Evolutionary conservation across 2,329 filamentous ascomycete species (phyloP).

Genomic region (Dryadomyces quercus-mongolicae): DNA sequence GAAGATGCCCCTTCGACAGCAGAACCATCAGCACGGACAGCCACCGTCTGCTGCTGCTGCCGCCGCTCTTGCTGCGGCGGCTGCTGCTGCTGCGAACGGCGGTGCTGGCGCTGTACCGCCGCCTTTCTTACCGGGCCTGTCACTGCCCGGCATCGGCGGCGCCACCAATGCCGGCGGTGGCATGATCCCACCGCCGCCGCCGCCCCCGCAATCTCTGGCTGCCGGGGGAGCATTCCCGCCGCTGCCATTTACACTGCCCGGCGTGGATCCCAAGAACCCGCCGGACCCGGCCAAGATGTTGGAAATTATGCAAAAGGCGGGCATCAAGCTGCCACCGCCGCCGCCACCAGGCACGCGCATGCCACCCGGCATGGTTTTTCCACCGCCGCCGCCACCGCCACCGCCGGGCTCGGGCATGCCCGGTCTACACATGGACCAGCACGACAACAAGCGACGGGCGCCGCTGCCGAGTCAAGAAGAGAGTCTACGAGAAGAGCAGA

Average conservation of each 20-base stretch:
- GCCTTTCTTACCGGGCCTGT: conserved; percentile 45
- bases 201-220: conserved; percentile 34
- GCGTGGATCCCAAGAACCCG: conserved; percentile 46
- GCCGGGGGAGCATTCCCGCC: conserved; percentile 20
- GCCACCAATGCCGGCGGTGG: conserved; percentile 6
- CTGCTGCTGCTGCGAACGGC: conserved; percentile 18
- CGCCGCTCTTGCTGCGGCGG: conserved; percentile 24
- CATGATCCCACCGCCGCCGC: conserved; percentile 29
- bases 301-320: conserved; percentile 54
- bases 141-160: conserved; percentile 39
- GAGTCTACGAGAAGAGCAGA: conserved; percentile 67
- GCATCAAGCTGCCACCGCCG: conserved; percentile 44
- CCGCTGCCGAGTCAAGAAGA: conserved; percentile 77
- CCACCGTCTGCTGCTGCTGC: neutral
- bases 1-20: conserved; percentile 54
- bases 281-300: conserved; percentile 48
- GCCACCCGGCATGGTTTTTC: conserved; percentile 34
- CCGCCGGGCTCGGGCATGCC: conserved; percentile 18
- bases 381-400: conserved; percentile 27
- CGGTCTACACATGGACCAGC: conserved; percentile 20
- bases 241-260: conserved; percentile 38
- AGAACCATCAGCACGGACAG: conserved; percentile 4
- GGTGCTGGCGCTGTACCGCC: neutral
- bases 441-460: conserved; percentile 39
- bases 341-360: conserved; percentile 28